Conservation (phyloP, 345 rosid species). For the Aquilaria sinensis region DNA sequence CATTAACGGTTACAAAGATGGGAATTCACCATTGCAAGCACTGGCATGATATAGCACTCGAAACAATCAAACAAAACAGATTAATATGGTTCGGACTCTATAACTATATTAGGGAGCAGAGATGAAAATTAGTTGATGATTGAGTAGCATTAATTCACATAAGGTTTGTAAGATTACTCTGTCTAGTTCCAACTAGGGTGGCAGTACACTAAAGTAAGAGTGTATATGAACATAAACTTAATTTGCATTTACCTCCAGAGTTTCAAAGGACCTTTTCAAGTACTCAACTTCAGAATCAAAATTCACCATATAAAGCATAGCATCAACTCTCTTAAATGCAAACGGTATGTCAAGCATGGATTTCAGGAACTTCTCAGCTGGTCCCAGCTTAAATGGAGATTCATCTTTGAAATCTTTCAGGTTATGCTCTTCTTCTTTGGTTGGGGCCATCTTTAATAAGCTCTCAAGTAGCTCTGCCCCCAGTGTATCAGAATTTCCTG, state of each 20-base stretch:
- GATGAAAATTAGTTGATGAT: background rate
- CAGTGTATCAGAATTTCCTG: slow-evolving; percentile 79
- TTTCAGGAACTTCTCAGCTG: slow-evolving; percentile 91
- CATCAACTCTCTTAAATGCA: slow-evolving; percentile 84
- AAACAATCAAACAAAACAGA: no score
- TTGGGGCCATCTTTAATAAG: slow-evolving; percentile 91
- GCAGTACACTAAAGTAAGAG: background rate
- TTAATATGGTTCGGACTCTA: no score
- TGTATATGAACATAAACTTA: background rate
- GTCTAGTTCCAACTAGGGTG: no score
- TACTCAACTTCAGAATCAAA: slow-evolving; percentile 88
- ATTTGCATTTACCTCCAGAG: slow-evolving; percentile 49
- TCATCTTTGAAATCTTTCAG: slow-evolving; percentile 75
- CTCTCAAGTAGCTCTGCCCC: slow-evolving; percentile 95
- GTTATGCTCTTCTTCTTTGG: slow-evolving; percentile 79
- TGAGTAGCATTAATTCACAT: background rate
- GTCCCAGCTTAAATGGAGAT: slow-evolving; percentile 72
- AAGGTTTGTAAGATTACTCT: background rate
- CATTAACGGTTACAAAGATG: no score
- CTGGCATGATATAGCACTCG: no score
- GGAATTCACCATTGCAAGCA: no score
- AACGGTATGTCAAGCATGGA: slow-evolving; percentile 76
- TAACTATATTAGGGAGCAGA: no score
- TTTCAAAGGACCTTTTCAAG: slow-evolving; percentile 69
- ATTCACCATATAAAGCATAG: slow-evolving; percentile 82